Base-by-base conservation (phyloP, 164 flowering plant species). In the Akebia trifoliata region DNA sequence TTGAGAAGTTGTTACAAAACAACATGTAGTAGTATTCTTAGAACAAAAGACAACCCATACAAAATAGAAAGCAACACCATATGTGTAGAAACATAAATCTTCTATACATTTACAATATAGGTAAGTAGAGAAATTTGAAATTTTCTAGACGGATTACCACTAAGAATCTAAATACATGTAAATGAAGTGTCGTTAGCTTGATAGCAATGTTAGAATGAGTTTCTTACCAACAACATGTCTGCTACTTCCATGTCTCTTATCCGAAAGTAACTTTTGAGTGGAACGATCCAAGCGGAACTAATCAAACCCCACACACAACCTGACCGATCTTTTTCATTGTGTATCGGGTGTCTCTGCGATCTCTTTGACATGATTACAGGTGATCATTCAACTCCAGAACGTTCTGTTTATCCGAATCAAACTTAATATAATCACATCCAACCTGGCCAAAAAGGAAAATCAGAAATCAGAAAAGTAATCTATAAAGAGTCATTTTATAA, bases 221-320 rank as follows among this genome's bases (percentile, higher is more conserved):
- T 54, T 64, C 74, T 76, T 74, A 85, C 87, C 95, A 52, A 4
- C 51, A 55, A 54, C 55, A 50, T 68, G 67, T 42, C 49, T 76
- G 68, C 32, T 59, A 59, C 60, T 70, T 35, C 72, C 72, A 56
- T 58, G 69, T 65, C 67, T 78, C 51, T 65, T 76, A 64, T 86
- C 88, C 18, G 79, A 50, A 29, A 91, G 73, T 64, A 88, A 64
- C 64, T 71, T 84, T 49, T 64, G 80, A 40, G 78, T 69, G 5
- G 78, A 37, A 22, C 81, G 87, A 57, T 79, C 78, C 18, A 79
- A 80, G 43, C 90, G 86, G 61, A 84, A 63, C 76, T 81, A 30
- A 88, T 83, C 67, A 86, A 68, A 25, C 96, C 81, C 76, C 76
- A 72, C 74, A 91, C 80, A 58, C 98, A 91, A 28, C 96, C 90